Percentiles rank a stretch among this genome's conserved stretches.
Conservation (phyloP, 257 asterid genomes). For the Solanum chmielewskii region DNA sequence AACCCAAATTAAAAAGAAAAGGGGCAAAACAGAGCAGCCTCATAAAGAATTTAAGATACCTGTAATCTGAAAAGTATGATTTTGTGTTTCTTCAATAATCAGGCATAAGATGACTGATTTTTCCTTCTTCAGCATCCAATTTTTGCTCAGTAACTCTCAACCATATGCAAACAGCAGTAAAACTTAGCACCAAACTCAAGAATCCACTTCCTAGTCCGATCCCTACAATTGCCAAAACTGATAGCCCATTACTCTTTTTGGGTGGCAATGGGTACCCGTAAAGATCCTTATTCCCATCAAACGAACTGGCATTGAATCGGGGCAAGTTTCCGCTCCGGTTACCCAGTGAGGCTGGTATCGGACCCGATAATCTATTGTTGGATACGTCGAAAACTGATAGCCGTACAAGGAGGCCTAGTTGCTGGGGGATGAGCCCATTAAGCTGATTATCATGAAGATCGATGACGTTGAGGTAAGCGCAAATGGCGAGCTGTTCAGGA, state of each 20-base stretch:
- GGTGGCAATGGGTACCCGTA: constrained; percentile 80
- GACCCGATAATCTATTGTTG: constrained; percentile 57
- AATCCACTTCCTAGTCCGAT: constrained; percentile 95
- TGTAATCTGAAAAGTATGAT: background rate
- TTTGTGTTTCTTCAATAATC: constrained; percentile 37
- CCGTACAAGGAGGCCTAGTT: constrained; percentile 59
- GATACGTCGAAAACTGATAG: constrained; percentile 77
- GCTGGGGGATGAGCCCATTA: constrained; percentile 65
- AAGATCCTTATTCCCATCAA: constrained; percentile 66
- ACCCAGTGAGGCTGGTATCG: constrained; percentile 63
- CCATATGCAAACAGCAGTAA: constrained; percentile 88
- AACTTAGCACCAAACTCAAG: constrained; percentile 70
- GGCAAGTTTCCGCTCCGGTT: constrained; percentile 61
- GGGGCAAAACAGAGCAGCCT: background rate
- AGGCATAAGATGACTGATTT: constrained; percentile 71
- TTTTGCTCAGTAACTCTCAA: constrained; percentile 64
- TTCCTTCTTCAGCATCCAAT: constrained; percentile 55
- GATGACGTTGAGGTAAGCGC: constrained; percentile 82
- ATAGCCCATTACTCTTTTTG: constrained; percentile 52
- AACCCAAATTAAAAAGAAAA: background rate
- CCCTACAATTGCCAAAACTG: constrained; percentile 67
- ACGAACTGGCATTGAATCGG: constrained; percentile 72
- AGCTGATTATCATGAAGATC: constrained; percentile 74
- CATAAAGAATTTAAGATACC: background rate
- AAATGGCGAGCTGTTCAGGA: constrained; percentile 61